Percentiles rank a stretch among this genome's conserved stretches.
Evolutionary conservation across 2,329 filamentous ascomycete genomes (phyloP).

Genomic region (Harringtonia lauricola): DNA sequence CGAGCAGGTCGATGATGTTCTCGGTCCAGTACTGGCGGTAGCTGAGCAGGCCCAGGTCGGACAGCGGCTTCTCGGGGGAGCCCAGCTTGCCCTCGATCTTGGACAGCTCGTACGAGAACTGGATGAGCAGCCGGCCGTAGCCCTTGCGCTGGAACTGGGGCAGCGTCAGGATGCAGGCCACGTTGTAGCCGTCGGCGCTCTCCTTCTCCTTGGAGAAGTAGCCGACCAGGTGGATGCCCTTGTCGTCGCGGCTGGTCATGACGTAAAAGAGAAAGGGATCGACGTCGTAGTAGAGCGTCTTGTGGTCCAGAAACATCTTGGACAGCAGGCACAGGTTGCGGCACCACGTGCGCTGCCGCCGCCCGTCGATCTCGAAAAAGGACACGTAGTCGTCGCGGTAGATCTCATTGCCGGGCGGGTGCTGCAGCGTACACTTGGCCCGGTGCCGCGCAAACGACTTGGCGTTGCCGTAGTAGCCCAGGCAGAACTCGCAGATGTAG

Average conservation of each 20-base stretch:
- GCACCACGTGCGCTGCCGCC: constrained; percentile 90
- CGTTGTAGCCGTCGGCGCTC: constrained; percentile 91
- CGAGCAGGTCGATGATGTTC: constrained; percentile 77
- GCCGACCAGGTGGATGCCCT: constrained; percentile 93
- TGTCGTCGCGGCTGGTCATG: constrained; percentile 82
- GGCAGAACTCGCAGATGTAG: constrained; percentile 95
- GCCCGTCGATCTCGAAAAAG: constrained; percentile 95
- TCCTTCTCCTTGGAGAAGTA: constrained; percentile 99
- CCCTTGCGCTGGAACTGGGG: constrained; percentile 95
- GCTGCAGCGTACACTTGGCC: constrained; percentile 77
- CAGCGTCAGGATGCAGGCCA: constrained; percentile 92
- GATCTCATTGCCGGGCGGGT: constrained; percentile 95
- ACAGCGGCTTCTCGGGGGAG: constrained; percentile 91
- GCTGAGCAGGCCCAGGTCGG: constrained; percentile 82
- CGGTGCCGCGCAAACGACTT: constrained; percentile 80
- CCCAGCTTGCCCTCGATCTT: constrained; percentile 93
- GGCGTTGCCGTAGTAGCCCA: constrained; percentile 77
- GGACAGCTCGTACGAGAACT: constrained; percentile 94
- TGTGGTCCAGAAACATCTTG: constrained; percentile 95
- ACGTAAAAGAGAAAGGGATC: constrained; percentile 98
- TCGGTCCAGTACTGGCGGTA: constrained; percentile 98
- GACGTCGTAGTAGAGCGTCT: constrained; percentile 98
- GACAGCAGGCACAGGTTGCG: constrained; percentile 88
- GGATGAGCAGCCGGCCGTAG: constrained; percentile 85
- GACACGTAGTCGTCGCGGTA: constrained; percentile 90